Evolutionary conservation across 2,329 filamentous ascomycete genomes (phyloP).

Genomic region (Cladophialophora psammophila): DNA sequence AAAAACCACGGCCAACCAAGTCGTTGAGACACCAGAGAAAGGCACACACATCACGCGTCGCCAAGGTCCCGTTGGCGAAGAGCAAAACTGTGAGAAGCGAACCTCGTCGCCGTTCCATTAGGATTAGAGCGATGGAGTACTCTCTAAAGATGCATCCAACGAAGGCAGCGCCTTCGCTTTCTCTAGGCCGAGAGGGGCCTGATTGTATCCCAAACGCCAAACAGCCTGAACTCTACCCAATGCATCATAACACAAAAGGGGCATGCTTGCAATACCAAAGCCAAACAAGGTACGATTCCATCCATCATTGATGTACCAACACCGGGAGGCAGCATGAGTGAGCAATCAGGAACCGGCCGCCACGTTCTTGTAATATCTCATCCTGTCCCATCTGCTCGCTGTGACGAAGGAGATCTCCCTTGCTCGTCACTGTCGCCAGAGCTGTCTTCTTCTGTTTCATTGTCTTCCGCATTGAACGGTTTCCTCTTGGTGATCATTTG

Average conservation of each 20-base stretch:
- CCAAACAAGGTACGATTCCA: constrained; percentile 11
- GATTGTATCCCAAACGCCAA: neutral
- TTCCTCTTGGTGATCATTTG: constrained; percentile 21
- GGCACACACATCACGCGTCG: neutral
- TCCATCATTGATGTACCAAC: neutral
- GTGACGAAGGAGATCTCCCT: constrained; percentile 19
- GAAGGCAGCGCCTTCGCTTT: neutral
- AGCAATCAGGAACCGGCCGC: constrained; percentile 4
- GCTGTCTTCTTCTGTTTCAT: constrained; percentile 32
- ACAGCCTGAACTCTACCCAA: constrained; percentile 1
- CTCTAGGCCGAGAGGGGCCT: neutral
- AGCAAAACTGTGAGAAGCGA: neutral
- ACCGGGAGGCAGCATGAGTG: neutral
- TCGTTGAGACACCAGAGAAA: neutral
- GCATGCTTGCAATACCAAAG: neutral
- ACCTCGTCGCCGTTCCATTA: neutral
- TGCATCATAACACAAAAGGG: constrained; percentile 3
- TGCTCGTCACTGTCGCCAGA: constrained; percentile 35
- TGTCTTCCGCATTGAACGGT: constrained; percentile 9
- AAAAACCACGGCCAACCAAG: neutral
- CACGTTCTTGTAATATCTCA: constrained; percentile 21
- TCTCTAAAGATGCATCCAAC: neutral
- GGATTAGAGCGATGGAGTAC: constrained; percentile 3
- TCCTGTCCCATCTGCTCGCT: constrained; percentile 11
- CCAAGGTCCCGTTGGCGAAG: neutral